Conservation (phyloP, 164 flowering plant species). For the Chimonanthus praecox region DNA sequence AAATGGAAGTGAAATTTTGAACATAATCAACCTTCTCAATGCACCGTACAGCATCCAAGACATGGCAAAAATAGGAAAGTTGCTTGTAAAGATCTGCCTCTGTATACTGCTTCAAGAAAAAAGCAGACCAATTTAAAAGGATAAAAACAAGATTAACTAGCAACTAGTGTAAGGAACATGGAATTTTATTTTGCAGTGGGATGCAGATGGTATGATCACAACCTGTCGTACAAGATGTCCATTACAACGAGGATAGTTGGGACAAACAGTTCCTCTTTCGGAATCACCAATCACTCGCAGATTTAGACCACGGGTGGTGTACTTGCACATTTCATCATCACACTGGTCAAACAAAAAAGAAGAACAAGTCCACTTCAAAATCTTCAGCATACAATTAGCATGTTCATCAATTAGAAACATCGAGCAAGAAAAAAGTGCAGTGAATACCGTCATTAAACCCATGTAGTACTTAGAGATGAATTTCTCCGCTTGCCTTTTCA, state of each 20-base stretch:
- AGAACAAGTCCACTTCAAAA: background rate
- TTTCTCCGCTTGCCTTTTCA: slow-evolving; percentile 79
- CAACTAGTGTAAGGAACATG: background rate
- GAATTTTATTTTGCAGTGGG: too few species aligned
- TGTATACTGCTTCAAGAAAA: slow-evolving; percentile 47
- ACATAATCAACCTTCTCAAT: slow-evolving; percentile 56
- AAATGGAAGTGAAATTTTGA: background rate
- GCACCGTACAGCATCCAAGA: slow-evolving; percentile 68
- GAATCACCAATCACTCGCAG: slow-evolving; percentile 73
- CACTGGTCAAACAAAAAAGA: slow-evolving; percentile 44
- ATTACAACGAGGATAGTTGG: slow-evolving; percentile 87
- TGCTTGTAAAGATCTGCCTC: slow-evolving; percentile 92
- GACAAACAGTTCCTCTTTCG: slow-evolving; percentile 85
- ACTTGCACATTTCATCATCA: slow-evolving; percentile 93
- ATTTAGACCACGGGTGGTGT: slow-evolving; percentile 64
- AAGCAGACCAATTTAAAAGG: background rate
- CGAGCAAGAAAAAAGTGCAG: background rate
- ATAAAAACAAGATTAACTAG: background rate
- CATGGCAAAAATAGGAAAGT: slow-evolving; percentile 71
- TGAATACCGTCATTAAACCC: slow-evolving; percentile 68
- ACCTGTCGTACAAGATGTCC: slow-evolving; percentile 88
- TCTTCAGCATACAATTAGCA: background rate
- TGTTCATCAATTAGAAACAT: background rate
- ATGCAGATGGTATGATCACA: background rate
- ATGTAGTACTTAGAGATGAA: slow-evolving; percentile 72